Base-by-base conservation (phyloP, 192 early-diverging fungal species). In the Gamsiella multidivaricata region DNA sequence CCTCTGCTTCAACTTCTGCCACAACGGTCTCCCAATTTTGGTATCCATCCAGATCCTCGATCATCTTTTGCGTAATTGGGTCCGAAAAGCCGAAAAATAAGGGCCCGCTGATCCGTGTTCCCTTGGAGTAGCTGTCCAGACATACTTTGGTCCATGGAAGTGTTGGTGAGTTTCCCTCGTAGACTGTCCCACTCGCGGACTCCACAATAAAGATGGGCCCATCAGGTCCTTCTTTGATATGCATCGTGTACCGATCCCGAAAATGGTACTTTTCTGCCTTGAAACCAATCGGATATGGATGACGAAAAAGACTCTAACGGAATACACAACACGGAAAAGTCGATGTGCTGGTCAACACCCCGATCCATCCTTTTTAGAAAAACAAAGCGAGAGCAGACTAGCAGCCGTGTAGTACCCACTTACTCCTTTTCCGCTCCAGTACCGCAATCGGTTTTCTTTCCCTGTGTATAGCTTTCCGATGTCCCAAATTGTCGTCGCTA, bases 31-130 rank as follows among this genome's bases (percentile, higher is more conserved):
- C 74, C 47, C 50, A 78, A 14, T 41, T 32, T 43, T 80, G 62
- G 51, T 87, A 87, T 3, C 80, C 80, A 3, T 81, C 75, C 34
- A 87, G 64, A 12, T 61, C 69, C 39, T 81, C 76, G 64, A 87
- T 82, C 68, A 87, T 64, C 33, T 72, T 79, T 75, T 84, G 82
- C 0, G 83, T 84, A 18, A 87, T 80, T 11, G 83, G 80, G 33
- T 88, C 86, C 12, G 86, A 88, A 39, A 88, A 88, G 5, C 86
- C 86, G 73, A 79, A 86, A 53, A 86, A 88, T 54, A 88, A 52
- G 0, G 86, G 86, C 14, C 86, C 86, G 54, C 84, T 86, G 22
- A 88, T 82, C 52, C 86, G 65, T 2, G 86, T 88, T 3, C 80
- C 81, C 34, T 71, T 78, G 17, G 83, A 86, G 23, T 81, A 80